phyloP scores from a whole-genome alignment of 2,329 filamentous ascomycete species.

The Gyromitra esculenta region DNA sequence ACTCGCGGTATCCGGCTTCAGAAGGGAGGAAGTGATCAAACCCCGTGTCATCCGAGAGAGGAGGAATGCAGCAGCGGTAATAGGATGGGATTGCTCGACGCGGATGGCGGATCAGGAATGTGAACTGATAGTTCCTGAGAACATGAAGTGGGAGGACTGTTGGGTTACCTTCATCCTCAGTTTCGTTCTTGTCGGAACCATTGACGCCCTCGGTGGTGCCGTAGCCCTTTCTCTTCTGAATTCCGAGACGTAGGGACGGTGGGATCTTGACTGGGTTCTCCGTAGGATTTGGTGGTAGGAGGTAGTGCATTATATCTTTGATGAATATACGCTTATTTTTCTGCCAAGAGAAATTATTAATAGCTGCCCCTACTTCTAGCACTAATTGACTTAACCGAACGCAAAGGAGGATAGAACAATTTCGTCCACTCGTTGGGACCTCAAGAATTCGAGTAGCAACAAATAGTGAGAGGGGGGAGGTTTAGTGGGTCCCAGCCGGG shows the following conservation, averaged over 20 bases:
- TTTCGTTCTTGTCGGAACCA: slow-evolving; percentile 55
- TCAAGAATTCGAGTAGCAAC: neutral
- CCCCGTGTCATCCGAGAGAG: slow-evolving; percentile 80
- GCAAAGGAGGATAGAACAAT: slow-evolving; percentile 3
- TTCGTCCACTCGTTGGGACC: no score
- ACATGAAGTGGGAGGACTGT: slow-evolving; percentile 81
- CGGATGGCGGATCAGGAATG: slow-evolving; percentile 97
- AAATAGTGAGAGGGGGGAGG: neutral
- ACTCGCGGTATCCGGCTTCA: slow-evolving; percentile 90
- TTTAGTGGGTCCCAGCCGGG: no score
- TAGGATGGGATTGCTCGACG: slow-evolving; percentile 89
- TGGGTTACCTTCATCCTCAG: slow-evolving; percentile 76
- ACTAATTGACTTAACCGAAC: neutral
- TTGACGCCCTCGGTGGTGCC: neutral
- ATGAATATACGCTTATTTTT: slow-evolving; percentile 94
- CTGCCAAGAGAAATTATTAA: slow-evolving; percentile 12
- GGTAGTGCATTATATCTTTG: slow-evolving; percentile 96
- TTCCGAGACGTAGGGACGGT: slow-evolving; percentile 65
- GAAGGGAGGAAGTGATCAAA: slow-evolving; percentile 86
- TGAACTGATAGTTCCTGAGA: slow-evolving; percentile 86
- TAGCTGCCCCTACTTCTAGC: neutral
- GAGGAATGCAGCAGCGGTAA: slow-evolving; percentile 92
- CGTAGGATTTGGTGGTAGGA: slow-evolving; percentile 74
- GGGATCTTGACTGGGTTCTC: slow-evolving; percentile 75
- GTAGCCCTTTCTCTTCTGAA: slow-evolving; percentile 22